Evolutionary conservation across 2,329 filamentous ascomycete genomes (phyloP).

Genomic region (Madurella mycetomatis): DNA sequence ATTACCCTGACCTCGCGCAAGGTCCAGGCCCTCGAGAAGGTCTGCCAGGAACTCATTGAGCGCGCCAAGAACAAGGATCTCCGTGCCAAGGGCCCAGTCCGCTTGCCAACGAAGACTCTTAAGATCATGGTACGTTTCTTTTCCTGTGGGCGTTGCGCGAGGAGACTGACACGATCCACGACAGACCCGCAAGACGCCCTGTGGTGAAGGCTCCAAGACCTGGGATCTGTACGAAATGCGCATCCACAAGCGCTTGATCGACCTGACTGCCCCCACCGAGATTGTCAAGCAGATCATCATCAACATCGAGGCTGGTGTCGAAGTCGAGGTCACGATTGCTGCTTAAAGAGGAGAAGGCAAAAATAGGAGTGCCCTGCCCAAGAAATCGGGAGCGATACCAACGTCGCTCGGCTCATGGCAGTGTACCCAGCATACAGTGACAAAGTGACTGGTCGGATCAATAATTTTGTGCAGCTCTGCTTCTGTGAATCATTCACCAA

Average conservation of each 20-base stretch:
- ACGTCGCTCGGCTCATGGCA: background rate
- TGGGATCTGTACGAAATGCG: constrained; percentile 99
- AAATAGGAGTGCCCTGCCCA: background rate
- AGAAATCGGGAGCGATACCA: background rate
- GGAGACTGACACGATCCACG: constrained; percentile 56
- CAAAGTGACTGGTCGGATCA: background rate
- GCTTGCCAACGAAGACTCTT: constrained; percentile 37
- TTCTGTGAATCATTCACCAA: background rate
- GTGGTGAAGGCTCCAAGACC: constrained; percentile 99
- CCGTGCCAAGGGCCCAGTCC: constrained; percentile 96
- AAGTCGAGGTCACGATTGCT: constrained; percentile 90
- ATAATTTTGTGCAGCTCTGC: background rate
- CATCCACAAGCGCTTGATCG: constrained; percentile 98
- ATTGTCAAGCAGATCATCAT: constrained; percentile 95
- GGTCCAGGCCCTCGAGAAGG: constrained; percentile 94
- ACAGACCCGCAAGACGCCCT: constrained; percentile 97
- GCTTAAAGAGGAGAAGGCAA: constrained; percentile 49
- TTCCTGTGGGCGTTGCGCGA: background rate
- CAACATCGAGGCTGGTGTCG: constrained; percentile 91
- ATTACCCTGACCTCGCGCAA: constrained; percentile 65
- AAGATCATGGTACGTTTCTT: constrained; percentile 24
- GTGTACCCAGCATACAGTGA: background rate
- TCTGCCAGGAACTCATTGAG: constrained; percentile 97
- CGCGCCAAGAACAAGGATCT: constrained; percentile 98
- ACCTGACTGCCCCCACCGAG: constrained; percentile 96